Evolutionary conservation across 441 rosid species (phyloP).

Genomic region (Adansonia gregorii): DNA sequence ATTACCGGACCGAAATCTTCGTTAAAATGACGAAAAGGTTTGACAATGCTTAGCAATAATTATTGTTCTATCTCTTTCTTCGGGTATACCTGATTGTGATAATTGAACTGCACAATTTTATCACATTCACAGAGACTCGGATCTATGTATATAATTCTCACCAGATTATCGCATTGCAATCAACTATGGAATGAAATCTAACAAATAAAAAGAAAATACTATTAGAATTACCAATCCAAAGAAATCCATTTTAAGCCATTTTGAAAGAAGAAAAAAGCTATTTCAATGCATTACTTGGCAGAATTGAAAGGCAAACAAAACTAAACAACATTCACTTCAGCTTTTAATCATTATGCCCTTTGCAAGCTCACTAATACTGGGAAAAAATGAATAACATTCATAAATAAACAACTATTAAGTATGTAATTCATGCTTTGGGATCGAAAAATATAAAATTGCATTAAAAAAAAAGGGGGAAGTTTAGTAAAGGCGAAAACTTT

Average conservation of each 20-base stretch:
- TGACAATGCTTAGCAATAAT: conserved; percentile 3
- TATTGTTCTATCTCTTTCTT: not conserved
- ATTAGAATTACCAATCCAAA: not conserved
- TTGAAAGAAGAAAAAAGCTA: not conserved
- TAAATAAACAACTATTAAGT: not conserved
- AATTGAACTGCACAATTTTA: not conserved
- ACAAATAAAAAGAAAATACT: not conserved
- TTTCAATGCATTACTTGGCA: not conserved
- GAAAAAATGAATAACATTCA: not conserved
- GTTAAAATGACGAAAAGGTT: not conserved
- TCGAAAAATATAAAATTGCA: not conserved
- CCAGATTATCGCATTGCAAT: not conserved
- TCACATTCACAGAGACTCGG: not conserved
- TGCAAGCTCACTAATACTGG: not conserved
- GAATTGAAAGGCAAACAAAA: not conserved
- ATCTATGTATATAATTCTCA: not conserved
- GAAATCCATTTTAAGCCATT: not conserved
- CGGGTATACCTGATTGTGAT: not conserved
- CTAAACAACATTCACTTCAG: not conserved
- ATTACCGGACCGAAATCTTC: not conserved
- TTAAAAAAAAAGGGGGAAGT: not conserved
- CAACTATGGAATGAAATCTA: conserved; percentile 1
- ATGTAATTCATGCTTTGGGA: not conserved
- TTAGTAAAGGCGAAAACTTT: conserved; percentile 48
- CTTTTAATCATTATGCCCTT: not conserved